A percentile compares a stretch with the other conserved stretches of the same genome.
Conservation (phyloP, 768 basidiomycete species). For the Boletus barrowsii region DNA sequence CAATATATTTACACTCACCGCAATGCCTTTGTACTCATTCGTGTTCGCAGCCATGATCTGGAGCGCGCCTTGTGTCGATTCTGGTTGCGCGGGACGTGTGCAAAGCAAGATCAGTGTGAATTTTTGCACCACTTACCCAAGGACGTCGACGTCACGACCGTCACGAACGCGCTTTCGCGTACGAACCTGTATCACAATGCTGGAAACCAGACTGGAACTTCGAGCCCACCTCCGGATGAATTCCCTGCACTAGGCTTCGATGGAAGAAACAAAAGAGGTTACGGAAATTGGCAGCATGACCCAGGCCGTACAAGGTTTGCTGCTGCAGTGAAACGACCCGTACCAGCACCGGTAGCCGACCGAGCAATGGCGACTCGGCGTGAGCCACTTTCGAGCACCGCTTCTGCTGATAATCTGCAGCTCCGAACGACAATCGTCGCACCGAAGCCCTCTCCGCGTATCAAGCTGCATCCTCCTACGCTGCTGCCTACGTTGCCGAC, state of each 20-base stretch:
- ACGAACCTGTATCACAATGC: conserved; percentile 49
- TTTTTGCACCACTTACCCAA: conserved; percentile 91
- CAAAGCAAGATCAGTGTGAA: conserved; percentile 95
- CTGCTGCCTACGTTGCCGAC: conserved; percentile 88
- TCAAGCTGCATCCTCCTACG: conserved; percentile 78
- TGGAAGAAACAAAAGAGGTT: conserved; percentile 42
- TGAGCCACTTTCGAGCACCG: conserved; percentile 50
- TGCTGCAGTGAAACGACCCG: conserved; percentile 77
- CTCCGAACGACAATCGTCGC: conserved; percentile 70
- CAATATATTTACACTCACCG: conserved; percentile 19
- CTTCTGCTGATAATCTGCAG: conserved; percentile 58
- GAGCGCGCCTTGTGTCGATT: conserved; percentile 94
- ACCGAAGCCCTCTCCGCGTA: conserved; percentile 77
- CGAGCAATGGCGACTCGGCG: conserved; percentile 47
- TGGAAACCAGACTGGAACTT: conserved; percentile 37
- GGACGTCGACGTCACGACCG: conserved; percentile 72
- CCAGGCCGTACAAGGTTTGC: conserved; percentile 88
- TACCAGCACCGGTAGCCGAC: conserved; percentile 33
- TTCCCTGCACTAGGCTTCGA: conserved; percentile 68
- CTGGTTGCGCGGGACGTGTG: conserved; percentile 96
- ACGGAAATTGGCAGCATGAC: conserved; percentile 55
- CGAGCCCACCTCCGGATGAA: conserved; percentile 45
- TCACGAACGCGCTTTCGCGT: conserved; percentile 67
- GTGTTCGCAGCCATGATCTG: conserved; percentile 73
- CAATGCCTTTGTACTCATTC: conserved; percentile 9